These are phyloP conservation scores for Cardamine chenopodiifolia DNA, from an alignment of 345 rosid genomes.

Conservation along the genomic window DNA sequence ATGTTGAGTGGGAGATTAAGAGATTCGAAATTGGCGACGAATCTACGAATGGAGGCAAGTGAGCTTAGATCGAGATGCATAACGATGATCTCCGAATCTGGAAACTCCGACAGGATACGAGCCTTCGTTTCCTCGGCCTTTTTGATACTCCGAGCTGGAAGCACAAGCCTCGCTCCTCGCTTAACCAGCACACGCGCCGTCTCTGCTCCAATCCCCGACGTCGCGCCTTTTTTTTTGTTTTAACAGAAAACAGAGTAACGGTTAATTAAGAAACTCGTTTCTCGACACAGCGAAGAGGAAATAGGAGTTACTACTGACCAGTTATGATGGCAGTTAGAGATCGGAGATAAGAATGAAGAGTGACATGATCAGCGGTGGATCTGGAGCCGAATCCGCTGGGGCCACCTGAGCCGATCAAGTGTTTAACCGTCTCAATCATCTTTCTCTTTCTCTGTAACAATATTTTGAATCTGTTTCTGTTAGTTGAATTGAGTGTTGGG, in stretches of 20 bases:
- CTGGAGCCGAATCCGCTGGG: conserved; percentile 83
- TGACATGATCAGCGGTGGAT: conserved; percentile 84
- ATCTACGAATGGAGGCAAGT: conserved; percentile 65
- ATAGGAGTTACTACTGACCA: conserved; percentile 1
- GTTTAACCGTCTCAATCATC: conserved; percentile 78
- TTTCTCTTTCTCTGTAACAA: conserved; percentile 41
- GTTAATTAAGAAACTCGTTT: background rate
- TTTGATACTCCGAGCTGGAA: conserved; percentile 81
- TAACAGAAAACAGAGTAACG: background rate
- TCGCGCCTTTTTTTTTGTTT: conserved; percentile 49
- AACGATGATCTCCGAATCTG: conserved; percentile 63
- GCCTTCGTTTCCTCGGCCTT: conserved; percentile 83
- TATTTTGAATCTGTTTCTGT: background rate
- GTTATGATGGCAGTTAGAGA: conserved; percentile 41
- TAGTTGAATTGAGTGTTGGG: conserved; percentile 5
- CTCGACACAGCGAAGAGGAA: background rate
- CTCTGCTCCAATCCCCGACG: conserved; percentile 98
- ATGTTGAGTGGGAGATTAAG: conserved; percentile 78
- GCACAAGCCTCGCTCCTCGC: conserved; percentile 75
- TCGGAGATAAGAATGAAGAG: conserved; percentile 39
- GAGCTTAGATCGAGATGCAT: conserved; percentile 96
- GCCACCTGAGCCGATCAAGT: conserved; percentile 81
- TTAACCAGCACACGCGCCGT: conserved; percentile 85
- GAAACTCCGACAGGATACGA: conserved; percentile 71
- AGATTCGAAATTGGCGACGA: conserved; percentile 71